Conservation (phyloP, 345 rosid genomes). For the Combretum micranthum region DNA sequence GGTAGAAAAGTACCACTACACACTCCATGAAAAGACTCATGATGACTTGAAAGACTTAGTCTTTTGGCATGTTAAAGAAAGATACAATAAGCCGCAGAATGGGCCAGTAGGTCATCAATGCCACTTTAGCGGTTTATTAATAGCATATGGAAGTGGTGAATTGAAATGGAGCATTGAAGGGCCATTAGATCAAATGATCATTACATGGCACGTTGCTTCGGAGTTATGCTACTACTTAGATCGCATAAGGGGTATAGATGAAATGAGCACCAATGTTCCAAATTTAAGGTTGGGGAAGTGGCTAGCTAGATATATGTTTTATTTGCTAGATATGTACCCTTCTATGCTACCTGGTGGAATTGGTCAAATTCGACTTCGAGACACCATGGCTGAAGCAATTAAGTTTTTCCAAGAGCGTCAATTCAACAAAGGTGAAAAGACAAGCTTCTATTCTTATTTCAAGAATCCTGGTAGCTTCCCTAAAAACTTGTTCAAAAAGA, state of each 20-base stretch:
- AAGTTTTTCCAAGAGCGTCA: constrained; percentile 1
- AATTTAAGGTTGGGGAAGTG: background rate
- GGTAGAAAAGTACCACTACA: background rate
- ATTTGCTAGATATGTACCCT: constrained; percentile 10
- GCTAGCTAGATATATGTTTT: constrained; percentile 7
- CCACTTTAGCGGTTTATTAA: too few relatives aligned
- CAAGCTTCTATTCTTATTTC: background rate
- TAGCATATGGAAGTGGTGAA: too few relatives aligned
- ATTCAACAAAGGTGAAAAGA: background rate
- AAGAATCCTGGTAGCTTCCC: background rate
- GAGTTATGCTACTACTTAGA: constrained; percentile 2
- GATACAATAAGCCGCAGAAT: too few relatives aligned
- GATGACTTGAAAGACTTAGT: too few relatives aligned
- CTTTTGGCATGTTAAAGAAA: too few relatives aligned
- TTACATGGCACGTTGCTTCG: constrained; percentile 8
- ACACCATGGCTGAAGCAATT: background rate
- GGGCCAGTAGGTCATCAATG: too few relatives aligned
- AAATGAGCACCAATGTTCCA: background rate
- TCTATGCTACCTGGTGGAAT: constrained; percentile 7
- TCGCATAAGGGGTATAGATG: too few relatives aligned
- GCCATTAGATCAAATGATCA: background rate
- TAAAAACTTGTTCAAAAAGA: too few relatives aligned
- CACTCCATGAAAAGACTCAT: background rate
- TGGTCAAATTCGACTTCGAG: constrained; percentile 3
- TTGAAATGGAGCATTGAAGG: background rate